Evolutionary conservation across 768 basidiomycete genomes (phyloP), one percentile per base, ranked within the genome.

Genomic region (Lactarius hengduanensis): DNA sequence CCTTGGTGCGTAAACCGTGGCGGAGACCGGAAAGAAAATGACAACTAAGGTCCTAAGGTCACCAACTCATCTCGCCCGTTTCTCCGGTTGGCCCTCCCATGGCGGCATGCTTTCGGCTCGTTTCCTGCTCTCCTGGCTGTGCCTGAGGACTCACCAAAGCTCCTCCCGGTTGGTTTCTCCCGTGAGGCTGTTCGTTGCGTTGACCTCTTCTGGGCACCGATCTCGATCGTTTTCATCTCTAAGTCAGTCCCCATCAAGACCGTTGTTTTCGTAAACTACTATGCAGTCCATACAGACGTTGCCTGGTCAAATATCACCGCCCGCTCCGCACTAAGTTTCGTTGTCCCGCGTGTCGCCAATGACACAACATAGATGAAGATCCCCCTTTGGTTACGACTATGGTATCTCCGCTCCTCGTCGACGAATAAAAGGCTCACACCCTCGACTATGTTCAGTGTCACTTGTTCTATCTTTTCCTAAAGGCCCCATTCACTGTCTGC

Each of bases 191-290:
- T 67, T 56, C 58, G 40, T 56, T 34, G 11, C 34, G 11, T 32
- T 28, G 26, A 59, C 70, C 59, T 70, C 59, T 63, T 57, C 59
- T 41, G 55, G 34, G 64, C 73, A 73, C 66, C 72, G 70, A 67
- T 73, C 71, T 74, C 70, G 64, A 65, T 67, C 65, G 65, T 65
- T 67, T 30, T 61, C 70, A 67, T 62, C n/a, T 43, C 56, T 20
- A 26, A 28, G 57, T 64, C 59, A 20, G 57, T 64, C 59, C 34
- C 61, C 57, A 62, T 66, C 45, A 57, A 41, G 45, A 55, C 56
- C 28, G 13, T 13, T 38, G 54, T 50, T 66, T 62, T 32, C 57
- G 47, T 34, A 62, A 66, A 41, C 43, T 16, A 40, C 32, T 47
- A 22, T 20, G 15, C 55, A 16, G 34, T 10, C 34, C 7, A 18